phyloP scores from a whole-genome alignment of 768 basidiomycete species.

The Psilocybe cubensis region DNA sequence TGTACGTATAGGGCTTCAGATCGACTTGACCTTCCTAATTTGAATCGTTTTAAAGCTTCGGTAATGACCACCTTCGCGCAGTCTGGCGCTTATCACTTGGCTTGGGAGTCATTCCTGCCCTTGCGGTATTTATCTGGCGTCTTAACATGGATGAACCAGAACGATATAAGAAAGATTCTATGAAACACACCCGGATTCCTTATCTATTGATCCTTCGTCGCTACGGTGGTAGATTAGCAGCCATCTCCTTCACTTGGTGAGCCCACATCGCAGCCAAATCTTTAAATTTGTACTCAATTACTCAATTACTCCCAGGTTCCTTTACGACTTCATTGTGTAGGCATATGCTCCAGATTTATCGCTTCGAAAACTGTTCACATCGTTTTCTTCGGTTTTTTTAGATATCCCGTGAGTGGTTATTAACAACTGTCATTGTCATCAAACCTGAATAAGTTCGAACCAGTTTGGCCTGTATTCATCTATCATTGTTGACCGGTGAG shows the following conservation, averaged over 20 bases:
- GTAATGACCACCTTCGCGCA: conserved; percentile 76
- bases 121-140: conserved; percentile 86
- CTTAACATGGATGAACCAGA: conserved; percentile 81
- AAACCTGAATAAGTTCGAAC: not conserved
- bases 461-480: conserved; percentile 85
- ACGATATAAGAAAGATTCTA: conserved; percentile 74
- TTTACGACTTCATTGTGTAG: conserved; percentile 81
- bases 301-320: conserved; percentile 47
- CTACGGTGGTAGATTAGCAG: conserved; percentile 77
- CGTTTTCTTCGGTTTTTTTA: conserved; percentile 23
- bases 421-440: not conserved
- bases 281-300: too few species aligned
- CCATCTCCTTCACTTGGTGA: conserved; percentile 78
- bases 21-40: conserved; percentile 6
- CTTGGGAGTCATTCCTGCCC: conserved; percentile 80
- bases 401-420: conserved; percentile 60
- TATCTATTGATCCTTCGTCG: conserved; percentile 77
- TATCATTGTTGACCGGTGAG: conserved; percentile 68
- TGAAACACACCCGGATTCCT: conserved; percentile 76
- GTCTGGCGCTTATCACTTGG: conserved; percentile 90
- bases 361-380: not conserved
- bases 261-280: conserved; percentile 3
- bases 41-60: conserved; percentile 59
- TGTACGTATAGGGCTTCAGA: conserved; percentile 49
- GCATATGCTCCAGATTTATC: conserved; percentile 25